Evolutionary conservation across 805 yeast species (phyloP).

Genomic region (Blastobotrys chiropterorum): DNA sequence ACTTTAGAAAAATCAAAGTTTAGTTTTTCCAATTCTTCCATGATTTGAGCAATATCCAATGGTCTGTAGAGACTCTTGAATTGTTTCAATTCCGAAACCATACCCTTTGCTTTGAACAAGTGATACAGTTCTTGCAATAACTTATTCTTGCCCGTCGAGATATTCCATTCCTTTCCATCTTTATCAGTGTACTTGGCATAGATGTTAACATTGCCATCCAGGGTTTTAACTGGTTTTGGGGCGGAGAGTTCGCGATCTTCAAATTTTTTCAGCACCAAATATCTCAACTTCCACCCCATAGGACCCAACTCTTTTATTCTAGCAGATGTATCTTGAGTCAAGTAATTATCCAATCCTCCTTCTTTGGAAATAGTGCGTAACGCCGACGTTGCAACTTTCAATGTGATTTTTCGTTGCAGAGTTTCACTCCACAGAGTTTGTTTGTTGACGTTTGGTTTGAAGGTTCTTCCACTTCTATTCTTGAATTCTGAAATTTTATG

Average conservation of each 20-base stretch:
- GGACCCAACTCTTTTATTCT: conserved; percentile 90
- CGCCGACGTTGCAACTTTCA: conserved; percentile 72
- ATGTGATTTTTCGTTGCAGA: conserved; percentile 47
- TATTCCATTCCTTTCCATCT: conserved; percentile 39
- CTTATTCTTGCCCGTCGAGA: conserved; percentile 61
- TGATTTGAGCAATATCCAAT: neutral
- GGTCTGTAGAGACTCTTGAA: neutral
- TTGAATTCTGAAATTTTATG: conserved; percentile 70
- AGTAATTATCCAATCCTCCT: conserved; percentile 90
- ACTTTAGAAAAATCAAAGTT: neutral
- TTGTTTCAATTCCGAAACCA: neutral
- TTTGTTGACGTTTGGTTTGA: conserved; percentile 75
- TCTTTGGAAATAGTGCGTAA: conserved; percentile 83
- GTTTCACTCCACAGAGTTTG: conserved; percentile 82
- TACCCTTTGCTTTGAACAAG: neutral
- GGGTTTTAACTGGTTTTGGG: conserved; percentile 33
- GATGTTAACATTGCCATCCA: conserved; percentile 34
- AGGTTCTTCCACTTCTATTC: conserved; percentile 65
- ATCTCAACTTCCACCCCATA: conserved; percentile 85
- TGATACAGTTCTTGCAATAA: conserved; percentile 37
- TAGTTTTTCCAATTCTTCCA: neutral
- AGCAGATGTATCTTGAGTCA: conserved; percentile 80
- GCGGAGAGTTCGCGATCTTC: conserved; percentile 37
- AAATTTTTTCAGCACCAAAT: conserved; percentile 51
- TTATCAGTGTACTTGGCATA: conserved; percentile 42